Base-by-base conservation (phyloP, 1,284 basidiomycete species). In the Exobasidium rhododendri region DNA sequence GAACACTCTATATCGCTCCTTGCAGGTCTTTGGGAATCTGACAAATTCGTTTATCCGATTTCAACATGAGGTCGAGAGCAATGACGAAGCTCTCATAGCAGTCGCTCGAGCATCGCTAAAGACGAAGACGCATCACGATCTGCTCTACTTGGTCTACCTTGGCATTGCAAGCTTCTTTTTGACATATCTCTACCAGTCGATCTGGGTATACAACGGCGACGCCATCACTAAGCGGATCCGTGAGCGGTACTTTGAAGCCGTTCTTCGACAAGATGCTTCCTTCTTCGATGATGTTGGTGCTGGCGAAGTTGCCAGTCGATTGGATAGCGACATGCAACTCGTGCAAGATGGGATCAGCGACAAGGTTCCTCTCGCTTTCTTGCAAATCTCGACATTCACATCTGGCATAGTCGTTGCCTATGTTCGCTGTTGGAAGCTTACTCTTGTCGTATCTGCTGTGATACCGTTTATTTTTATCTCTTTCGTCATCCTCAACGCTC, bases 141-240 rank as follows among this genome's bases (percentile, higher is more conserved):
- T 20, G 7, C 47, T 50, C 29, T 31, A 10, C 10, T 31, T 50
- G 24, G 67, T 75, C 55, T 69, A 73, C 71, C 90, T 93, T 66
- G 91, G 90, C 85, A 70, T 83, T 43, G 83, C 81, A 45, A 83
- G 82, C 77, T 81, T 83, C 58, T 68, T 79, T 55, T 84, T 83
- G 17, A 74, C 76, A 24, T 82, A 80, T 80, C 68, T 83, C 3
- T 96, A 92, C 83, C 94, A 92, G 91, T 83, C 84, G 66, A 83
- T 86, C 47, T 97, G 91, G 90, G 87, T 90, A 60, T 89, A 90
- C 78, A 93, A 92, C 0, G 91, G 88, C n/a, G 94, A 97, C 81
- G 81, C 87, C 56, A 90, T 90, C 72, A 88, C 93, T 0, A 91
- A 90, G 73, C 87, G 94, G n/a, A 85, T 85, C 49, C 78, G 81